Conservation (phyloP, 116 monocot species). For the Papilionanthe hybrid region DNA sequence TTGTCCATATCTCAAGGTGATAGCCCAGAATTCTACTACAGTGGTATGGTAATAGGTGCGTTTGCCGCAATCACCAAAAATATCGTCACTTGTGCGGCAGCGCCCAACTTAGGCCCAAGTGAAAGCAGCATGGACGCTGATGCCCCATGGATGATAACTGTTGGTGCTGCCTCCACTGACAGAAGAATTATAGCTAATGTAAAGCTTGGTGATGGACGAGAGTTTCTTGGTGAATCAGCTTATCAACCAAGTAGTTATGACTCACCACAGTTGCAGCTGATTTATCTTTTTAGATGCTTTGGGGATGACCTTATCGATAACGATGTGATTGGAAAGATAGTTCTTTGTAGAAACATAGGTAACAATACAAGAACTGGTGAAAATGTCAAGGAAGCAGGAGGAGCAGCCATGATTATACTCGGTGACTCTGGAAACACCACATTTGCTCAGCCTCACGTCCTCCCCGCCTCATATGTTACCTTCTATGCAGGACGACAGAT, state of each 20-base stretch:
- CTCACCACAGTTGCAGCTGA: neutral
- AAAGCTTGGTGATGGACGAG: slow-evolving; percentile 5
- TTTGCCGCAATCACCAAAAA: neutral
- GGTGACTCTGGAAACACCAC: neutral
- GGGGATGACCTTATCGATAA: neutral
- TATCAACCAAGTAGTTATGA: slow-evolving; percentile 9
- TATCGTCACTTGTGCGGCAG: neutral
- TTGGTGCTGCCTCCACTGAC: slow-evolving; percentile 10
- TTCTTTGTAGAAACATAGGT: neutral
- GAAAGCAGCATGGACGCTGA: slow-evolving; percentile 1
- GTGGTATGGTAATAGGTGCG: neutral
- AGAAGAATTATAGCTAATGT: slow-evolving; percentile 1
- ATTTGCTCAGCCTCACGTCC: slow-evolving; percentile 8
- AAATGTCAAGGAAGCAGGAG: slow-evolving; percentile 1
- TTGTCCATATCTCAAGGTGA: slow-evolving; percentile 8
- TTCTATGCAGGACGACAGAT: neutral
- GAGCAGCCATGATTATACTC: slow-evolving; percentile 6
- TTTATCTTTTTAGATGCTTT: neutral
- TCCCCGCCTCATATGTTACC: slow-evolving; percentile 6
- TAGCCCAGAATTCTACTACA: neutral
- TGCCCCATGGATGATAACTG: slow-evolving; percentile 15
- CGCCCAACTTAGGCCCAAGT: neutral
- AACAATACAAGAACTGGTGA: neutral
- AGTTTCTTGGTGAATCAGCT: slow-evolving; percentile 11
- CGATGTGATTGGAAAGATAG: slow-evolving; percentile 10